Evolutionary conservation across 176 grass and related monocot genomes (phyloP).

Genomic region (Bonia amplexicaulis): DNA sequence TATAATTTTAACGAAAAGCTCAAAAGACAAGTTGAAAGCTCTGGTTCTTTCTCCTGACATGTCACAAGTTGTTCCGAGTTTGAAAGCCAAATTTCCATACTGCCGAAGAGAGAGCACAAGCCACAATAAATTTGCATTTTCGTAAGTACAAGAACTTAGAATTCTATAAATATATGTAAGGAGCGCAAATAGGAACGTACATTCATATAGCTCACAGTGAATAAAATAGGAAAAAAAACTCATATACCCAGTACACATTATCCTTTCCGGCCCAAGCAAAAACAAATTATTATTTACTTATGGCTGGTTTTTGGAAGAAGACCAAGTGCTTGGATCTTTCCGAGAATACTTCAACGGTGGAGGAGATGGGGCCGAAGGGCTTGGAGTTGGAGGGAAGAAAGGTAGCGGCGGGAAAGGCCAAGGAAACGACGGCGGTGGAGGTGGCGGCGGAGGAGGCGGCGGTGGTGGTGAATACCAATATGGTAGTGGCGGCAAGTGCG

Average conservation of each 20-base stretch:
- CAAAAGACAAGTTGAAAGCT: background rate
- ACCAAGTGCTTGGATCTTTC: conserved; percentile 35
- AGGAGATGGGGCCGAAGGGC: conserved; percentile 35
- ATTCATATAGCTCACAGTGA: background rate
- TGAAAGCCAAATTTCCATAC: background rate
- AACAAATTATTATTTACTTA: conserved; percentile 7
- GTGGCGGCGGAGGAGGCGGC: conserved; percentile 20
- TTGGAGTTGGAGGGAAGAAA: conserved; percentile 37
- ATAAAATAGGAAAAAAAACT: background rate
- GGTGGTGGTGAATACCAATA: conserved; percentile 21
- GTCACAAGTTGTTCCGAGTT: background rate
- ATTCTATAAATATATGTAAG: background rate
- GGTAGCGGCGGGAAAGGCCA: conserved; percentile 63
- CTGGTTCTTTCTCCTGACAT: background rate
- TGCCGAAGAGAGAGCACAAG: background rate
- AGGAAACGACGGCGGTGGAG: conserved; percentile 33
- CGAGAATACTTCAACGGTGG: conserved; percentile 13
- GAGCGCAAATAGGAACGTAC: background rate
- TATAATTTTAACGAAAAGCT: background rate
- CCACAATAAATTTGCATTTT: background rate
- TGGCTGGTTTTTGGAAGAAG: conserved; percentile 19
- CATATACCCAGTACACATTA: conserved; percentile 1
- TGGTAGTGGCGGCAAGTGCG: conserved; percentile 27
- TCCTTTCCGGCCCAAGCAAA: background rate
- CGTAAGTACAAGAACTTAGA: background rate